phyloP scores from a whole-genome alignment of 768 basidiomycete species.

The Gloeopeniophorella convolvens region DNA sequence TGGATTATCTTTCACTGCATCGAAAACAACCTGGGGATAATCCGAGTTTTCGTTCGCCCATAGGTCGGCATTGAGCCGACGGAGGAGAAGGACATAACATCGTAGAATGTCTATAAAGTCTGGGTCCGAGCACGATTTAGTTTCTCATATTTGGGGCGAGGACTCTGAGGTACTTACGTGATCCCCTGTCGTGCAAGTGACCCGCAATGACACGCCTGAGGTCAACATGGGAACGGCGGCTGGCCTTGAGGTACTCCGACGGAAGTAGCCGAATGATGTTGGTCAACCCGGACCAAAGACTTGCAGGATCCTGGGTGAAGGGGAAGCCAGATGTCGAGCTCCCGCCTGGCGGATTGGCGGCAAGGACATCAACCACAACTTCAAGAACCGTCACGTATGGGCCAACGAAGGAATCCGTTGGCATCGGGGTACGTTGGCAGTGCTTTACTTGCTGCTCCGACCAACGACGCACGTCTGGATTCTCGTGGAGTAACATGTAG shows the following conservation, averaged over 20 bases:
- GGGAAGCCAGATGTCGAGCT: conserved; percentile 3
- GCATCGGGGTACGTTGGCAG: conserved; percentile 38
- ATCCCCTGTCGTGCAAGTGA: conserved; percentile 54
- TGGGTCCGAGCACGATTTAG: no score
- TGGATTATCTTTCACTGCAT: conserved; percentile 75
- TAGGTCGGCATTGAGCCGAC: conserved; percentile 45
- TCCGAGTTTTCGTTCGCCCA: conserved; percentile 71
- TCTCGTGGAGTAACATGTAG: conserved; percentile 48
- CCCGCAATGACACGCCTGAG: conserved; percentile 49
- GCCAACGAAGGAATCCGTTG: conserved; percentile 39
- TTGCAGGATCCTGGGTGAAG: conserved; percentile 34
- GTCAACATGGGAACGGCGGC: conserved; percentile 33
- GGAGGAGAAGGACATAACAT: conserved; percentile 54
- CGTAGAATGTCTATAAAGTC: conserved; percentile 56
- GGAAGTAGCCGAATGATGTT: conserved; percentile 51
- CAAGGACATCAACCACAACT: conserved; percentile 28
- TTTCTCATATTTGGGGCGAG: no score
- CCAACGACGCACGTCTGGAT: conserved; percentile 50
- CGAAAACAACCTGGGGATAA: conserved; percentile 74
- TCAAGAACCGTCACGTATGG: conserved; percentile 43
- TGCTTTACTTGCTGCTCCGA: conserved; percentile 40
- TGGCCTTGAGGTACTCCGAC: conserved; percentile 32
- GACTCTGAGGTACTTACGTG: conserved; percentile 50
- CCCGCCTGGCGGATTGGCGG: background rate
- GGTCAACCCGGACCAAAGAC: conserved; percentile 48